A percentile compares a stretch with the other conserved stretches of the same genome.
phyloP scores from a whole-genome alignment of 345 rosid species.

The Eucalyptus pauciflora region DNA sequence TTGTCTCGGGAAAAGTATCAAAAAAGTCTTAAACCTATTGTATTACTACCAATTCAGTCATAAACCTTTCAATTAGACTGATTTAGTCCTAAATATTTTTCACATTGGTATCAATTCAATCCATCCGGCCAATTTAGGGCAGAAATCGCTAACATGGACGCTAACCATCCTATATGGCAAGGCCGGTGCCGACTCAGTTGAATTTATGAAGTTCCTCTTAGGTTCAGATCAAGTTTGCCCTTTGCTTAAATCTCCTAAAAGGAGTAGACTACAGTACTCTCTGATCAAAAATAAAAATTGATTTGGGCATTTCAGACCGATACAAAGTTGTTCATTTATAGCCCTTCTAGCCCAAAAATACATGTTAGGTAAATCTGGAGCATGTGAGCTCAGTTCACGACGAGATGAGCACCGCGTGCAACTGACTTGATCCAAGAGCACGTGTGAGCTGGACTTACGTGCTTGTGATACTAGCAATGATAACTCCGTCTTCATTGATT shows the following conservation, averaged over 20 bases:
- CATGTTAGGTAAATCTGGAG: not conserved
- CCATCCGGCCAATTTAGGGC: too few relatives aligned
- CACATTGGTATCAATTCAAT: too few relatives aligned
- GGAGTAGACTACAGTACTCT: not conserved
- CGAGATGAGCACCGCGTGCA: not conserved
- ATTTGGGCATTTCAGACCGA: not conserved
- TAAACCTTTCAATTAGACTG: too few relatives aligned
- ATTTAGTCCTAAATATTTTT: too few relatives aligned
- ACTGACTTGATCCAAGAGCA: not conserved
- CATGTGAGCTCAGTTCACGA: not conserved
- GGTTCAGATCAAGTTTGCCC: not conserved
- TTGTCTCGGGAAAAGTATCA: not conserved
- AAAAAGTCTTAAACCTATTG: too few relatives aligned
- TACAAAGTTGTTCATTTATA: not conserved
- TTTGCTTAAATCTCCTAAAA: not conserved
- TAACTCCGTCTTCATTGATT: not conserved
- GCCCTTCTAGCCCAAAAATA: not conserved
- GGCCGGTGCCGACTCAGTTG: too few relatives aligned
- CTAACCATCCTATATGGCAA: too few relatives aligned
- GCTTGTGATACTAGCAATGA: not conserved
- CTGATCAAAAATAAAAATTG: not conserved
- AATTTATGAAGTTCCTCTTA: not conserved
- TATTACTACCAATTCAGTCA: too few relatives aligned
- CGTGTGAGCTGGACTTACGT: not conserved
- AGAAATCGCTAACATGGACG: too few relatives aligned